Base-by-base conservation (phyloP, 768 basidiomycete species). In the Lentinula edodes region DNA sequence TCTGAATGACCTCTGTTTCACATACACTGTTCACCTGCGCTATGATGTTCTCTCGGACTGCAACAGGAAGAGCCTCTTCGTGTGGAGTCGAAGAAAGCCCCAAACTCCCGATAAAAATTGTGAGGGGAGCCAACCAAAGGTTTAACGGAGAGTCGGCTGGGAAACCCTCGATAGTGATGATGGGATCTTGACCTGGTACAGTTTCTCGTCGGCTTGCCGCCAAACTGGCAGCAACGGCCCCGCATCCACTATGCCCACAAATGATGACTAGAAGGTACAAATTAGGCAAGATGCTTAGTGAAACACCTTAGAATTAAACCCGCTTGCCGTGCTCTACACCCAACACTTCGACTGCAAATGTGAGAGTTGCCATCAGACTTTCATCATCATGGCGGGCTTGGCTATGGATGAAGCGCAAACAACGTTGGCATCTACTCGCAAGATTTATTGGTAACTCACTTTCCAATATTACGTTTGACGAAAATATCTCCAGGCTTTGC, bases 381-480 rank as follows among this genome's bases (percentile, higher is more conserved):
- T 82, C 81, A 71, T 96, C 94, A 60, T 87, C 72, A 5, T 79
- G 75, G 58, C 83, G 87, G 70, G 93, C 82, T 74, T 93, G 93
- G 70, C 90, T 91, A 65, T 39, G 7, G 42, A 42, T 23, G 35
- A 46, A 13, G 23, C 54, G 60, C 18, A 55, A 38, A 20, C 59
- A 45, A 41, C 32, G 43, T 38, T 32, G 28, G 16, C 16, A 55
- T 16, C 56, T 13, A 54, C 58, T 23, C 20, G 32, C 38, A 45
- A 8, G 8, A 34, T 36, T 42, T 9, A 5, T 10, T 18, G 15
- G 12, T 1, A 3, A 74, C 86, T 62, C 65, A 91, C 88, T 96
- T 95, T 55, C 92, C 93, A 66, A 95, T 87, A 73, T 95, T 95
- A 50, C 93, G 79, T 72, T 93, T 87, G 35, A 89, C 86, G 67